These are phyloP conservation scores for Quercus robur DNA, from an alignment of 306 rosid genomes.

Conservation along the genomic window DNA sequence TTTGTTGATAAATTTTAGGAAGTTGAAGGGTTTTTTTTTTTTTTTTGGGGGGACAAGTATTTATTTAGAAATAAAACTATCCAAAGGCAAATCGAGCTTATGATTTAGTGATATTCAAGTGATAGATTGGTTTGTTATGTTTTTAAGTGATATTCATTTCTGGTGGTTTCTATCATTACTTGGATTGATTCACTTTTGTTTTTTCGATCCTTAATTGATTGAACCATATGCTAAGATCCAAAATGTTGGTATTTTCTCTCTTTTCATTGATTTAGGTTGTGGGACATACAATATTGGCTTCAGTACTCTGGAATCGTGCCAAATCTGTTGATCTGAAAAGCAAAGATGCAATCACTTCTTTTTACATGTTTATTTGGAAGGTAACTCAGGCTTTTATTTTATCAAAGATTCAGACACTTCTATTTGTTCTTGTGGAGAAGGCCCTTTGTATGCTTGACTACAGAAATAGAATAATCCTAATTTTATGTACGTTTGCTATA, in stretches of 20 bases:
- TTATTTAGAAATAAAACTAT: too few relatives aligned
- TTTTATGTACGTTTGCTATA: neutral
- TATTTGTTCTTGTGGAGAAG: neutral
- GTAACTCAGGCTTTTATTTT: slow-evolving; percentile 25
- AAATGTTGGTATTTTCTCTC: slow-evolving; percentile 12
- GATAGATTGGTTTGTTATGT: too few relatives aligned
- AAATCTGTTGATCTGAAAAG: slow-evolving; percentile 76
- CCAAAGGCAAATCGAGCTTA: too few relatives aligned
- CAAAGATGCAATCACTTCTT: slow-evolving; percentile 85
- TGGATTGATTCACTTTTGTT: neutral
- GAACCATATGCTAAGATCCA: slow-evolving; percentile 8
- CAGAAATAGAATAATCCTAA: neutral
- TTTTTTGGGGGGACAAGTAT: too few relatives aligned
- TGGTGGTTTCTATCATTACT: neutral
- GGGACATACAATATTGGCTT: slow-evolving; percentile 72
- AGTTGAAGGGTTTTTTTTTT: too few relatives aligned
- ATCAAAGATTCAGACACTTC: neutral
- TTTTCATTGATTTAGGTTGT: slow-evolving; percentile 49
- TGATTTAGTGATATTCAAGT: too few relatives aligned
- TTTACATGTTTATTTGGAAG: slow-evolving; percentile 99
- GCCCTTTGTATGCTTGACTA: neutral
- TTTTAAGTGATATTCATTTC: too few relatives aligned
- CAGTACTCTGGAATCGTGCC: slow-evolving; percentile 68
- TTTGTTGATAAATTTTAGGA: too few relatives aligned
- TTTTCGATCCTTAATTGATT: neutral